These are phyloP conservation scores for Pythium brachiatum DNA, from an alignment of 352 stramenopile genomes.

Conservation along the genomic window DNA sequence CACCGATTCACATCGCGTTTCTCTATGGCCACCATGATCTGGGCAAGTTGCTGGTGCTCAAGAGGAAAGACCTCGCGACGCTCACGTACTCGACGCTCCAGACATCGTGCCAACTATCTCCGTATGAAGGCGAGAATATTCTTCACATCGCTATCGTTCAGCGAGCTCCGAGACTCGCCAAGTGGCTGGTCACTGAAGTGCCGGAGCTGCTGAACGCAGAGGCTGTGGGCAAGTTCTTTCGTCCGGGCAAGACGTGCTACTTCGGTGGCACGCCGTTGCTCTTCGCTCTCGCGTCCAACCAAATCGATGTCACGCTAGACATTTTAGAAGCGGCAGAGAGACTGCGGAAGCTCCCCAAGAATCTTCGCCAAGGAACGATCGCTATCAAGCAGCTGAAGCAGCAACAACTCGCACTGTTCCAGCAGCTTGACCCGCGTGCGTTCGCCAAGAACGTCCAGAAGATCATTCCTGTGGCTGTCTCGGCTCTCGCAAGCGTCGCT, in stretches of 20 bases:
- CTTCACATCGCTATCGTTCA: constrained; percentile 70
- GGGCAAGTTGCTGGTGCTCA: constrained; percentile 41
- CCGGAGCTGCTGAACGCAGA: constrained; percentile 45
- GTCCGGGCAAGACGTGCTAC: constrained; percentile 50
- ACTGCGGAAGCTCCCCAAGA: constrained; percentile 15
- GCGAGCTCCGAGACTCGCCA: constrained; percentile 32
- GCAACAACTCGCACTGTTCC: constrained; percentile 13
- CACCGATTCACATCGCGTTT: constrained; percentile 53
- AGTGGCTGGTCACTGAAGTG: constrained; percentile 37
- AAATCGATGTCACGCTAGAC: constrained; percentile 40
- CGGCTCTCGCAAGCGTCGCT: neutral
- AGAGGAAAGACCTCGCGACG: constrained; percentile 27
- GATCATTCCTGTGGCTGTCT: neutral
- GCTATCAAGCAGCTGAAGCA: neutral
- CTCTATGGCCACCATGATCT: constrained; percentile 59
- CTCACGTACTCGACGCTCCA: constrained; percentile 41
- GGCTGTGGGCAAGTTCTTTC: constrained; percentile 52
- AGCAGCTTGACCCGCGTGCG: constrained; percentile 11
- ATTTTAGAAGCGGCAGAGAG: constrained; percentile 35
- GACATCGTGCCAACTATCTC: constrained; percentile 27
- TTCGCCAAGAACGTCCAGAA: constrained; percentile 17
- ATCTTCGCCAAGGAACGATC: neutral
- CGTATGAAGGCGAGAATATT: constrained; percentile 64
- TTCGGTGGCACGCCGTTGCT: constrained; percentile 56
- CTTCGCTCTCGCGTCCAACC: constrained; percentile 57